These are phyloP conservation scores for Hura crepitans DNA, from an alignment of 441 rosid genomes.

Conservation along the genomic window DNA sequence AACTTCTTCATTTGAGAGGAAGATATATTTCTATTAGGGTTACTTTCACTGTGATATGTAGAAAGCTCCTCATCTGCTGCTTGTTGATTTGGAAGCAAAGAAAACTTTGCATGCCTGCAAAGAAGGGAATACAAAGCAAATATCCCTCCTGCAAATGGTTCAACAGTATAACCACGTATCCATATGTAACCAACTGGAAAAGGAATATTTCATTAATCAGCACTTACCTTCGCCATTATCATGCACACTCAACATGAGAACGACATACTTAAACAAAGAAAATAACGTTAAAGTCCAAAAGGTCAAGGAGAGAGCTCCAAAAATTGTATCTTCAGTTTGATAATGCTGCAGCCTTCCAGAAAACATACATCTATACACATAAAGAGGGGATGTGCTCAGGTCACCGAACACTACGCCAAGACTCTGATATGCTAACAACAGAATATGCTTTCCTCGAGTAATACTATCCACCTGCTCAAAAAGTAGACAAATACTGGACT, in stretches of 20 bases:
- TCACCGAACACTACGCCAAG: slow-evolving; percentile 75
- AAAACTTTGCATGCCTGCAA: slow-evolving; percentile 67
- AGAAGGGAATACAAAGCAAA: slow-evolving; percentile 78
- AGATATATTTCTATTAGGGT: slow-evolving; percentile 38
- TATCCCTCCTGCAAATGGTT: slow-evolving; percentile 62
- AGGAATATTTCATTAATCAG: background rate
- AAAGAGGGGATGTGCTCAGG: slow-evolving; percentile 77
- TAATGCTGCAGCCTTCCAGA: slow-evolving; percentile 52
- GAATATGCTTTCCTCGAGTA: slow-evolving; percentile 42
- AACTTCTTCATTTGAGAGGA: slow-evolving; percentile 50
- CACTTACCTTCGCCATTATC: slow-evolving; percentile 85
- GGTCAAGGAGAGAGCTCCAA: slow-evolving; percentile 75
- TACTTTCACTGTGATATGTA: slow-evolving; percentile 50
- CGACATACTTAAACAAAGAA: slow-evolving; percentile 64
- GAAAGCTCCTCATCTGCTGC: slow-evolving; percentile 89
- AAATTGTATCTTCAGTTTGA: slow-evolving; percentile 58
- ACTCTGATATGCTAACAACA: slow-evolving; percentile 76
- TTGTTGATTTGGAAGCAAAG: slow-evolving; percentile 87
- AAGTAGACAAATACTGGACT: slow-evolving; percentile 18
- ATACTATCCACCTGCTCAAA: slow-evolving; percentile 55
- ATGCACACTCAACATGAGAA: slow-evolving; percentile 51
- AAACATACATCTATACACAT: slow-evolving; percentile 69
- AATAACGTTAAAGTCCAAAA: slow-evolving; percentile 82
- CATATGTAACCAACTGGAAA: slow-evolving; percentile 1
- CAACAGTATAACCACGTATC: slow-evolving; percentile 13